Percentiles rank a stretch among this genome's conserved stretches.
Evolutionary conservation across 176 grass and related monocot species (phyloP).

Genomic region (Eragrostis nindensis): DNA sequence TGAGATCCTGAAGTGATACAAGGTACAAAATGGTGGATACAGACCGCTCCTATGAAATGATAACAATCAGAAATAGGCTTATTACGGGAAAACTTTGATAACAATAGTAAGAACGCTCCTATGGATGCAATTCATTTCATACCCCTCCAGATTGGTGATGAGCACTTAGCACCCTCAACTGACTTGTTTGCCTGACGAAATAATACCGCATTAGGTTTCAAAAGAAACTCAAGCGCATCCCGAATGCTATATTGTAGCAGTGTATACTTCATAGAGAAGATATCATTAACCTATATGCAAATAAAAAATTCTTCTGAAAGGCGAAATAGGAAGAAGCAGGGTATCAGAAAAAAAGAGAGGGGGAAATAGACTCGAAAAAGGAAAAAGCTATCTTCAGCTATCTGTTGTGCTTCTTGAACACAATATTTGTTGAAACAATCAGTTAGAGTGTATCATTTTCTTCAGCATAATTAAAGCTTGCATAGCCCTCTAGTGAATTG

Average conservation of each 20-base stretch:
- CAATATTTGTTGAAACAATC: neutral
- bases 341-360: neutral
- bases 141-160: slow-evolving; percentile 99
- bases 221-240: neutral
- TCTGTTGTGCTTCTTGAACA: neutral
- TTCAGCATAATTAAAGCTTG: neutral
- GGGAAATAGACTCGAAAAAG: slow-evolving; percentile 8
- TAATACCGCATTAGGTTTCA: slow-evolving; percentile 16
- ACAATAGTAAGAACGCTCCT: neutral
- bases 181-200: slow-evolving; percentile 80
- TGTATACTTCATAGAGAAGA: neutral
- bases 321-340: slow-evolving; percentile 15
- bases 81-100: neutral
- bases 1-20: slow-evolving; percentile 97
- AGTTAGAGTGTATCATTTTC: neutral
- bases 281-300: neutral
- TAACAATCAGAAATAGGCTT: neutral
- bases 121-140: slow-evolving; percentile 22
- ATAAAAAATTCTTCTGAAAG: slow-evolving; percentile 2
- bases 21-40: slow-evolving; percentile 97
- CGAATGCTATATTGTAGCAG: neutral
- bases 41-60: slow-evolving; percentile 76
- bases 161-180: slow-evolving; percentile 89
- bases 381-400: neutral
- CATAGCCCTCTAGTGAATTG: neutral